Evolutionary conservation across 148 eudicot genomes (phyloP).

Genomic region (Tetragonia tetragonoides): DNA sequence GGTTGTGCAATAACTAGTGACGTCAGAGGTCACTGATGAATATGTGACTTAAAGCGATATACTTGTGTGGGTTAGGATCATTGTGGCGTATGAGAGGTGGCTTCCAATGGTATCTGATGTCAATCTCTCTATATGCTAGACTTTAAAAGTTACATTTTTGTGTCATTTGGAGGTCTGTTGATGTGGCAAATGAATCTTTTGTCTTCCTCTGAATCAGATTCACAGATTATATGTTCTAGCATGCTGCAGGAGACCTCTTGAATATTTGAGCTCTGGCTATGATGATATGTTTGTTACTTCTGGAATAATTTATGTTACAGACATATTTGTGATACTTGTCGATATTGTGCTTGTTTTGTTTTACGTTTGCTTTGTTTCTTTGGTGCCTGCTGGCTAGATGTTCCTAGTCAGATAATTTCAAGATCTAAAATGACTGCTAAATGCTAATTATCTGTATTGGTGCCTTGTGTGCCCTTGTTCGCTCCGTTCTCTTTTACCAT

Average conservation of each 20-base stretch:
- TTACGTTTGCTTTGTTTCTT: background rate
- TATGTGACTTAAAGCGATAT: conserved; percentile 1
- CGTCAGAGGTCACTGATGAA: background rate
- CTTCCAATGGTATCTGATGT: background rate
- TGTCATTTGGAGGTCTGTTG: conserved; percentile 7
- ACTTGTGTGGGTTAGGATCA: background rate
- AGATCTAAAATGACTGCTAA: background rate
- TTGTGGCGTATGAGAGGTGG: conserved; percentile 1
- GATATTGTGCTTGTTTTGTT: background rate
- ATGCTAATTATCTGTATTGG: background rate
- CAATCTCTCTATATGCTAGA: background rate
- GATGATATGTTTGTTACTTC: background rate
- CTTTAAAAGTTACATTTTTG: background rate
- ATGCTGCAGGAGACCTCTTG: background rate
- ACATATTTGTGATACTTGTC: background rate
- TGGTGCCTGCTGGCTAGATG: background rate
- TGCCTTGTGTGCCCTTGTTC: background rate
- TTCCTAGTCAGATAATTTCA: background rate
- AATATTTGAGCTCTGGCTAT: background rate
- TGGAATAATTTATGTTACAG: background rate
- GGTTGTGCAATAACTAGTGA: no score
- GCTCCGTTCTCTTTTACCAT: background rate
- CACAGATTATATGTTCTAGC: background rate
- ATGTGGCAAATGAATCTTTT: background rate
- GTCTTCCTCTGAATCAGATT: background rate